Evolutionary conservation across 768 basidiomycete species (phyloP), one percentile per base, ranked within the genome.

Genomic region (Imleria badia): DNA sequence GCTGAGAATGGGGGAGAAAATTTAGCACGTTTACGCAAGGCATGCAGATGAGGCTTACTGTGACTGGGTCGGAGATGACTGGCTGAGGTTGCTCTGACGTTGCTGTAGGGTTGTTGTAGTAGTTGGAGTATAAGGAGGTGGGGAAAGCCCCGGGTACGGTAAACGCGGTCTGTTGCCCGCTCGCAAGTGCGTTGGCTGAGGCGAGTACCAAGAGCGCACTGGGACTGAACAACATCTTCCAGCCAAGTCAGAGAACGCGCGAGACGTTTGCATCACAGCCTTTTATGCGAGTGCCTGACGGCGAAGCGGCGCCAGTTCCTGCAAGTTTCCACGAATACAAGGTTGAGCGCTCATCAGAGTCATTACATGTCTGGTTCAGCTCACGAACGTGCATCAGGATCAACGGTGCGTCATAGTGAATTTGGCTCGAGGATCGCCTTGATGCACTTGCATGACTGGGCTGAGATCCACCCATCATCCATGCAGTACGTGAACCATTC

Each of bases 71-170:
- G 14, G 86, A 81, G 35, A 91, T 79, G 54, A 89, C 77, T n/a
- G 88, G 89, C 69, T 91, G 89, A 5, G 83, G 83, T 65, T 91
- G 89, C 1, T 77, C 81, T 13, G 80, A 79, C 3, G 89, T 90
- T 31, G 81, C 84, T 1, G 86, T 89, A 31, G 89, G 87, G 58
- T 79, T 71, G 67, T 89, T 89, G 72, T 84, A 88, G 67, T 89
- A 91, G 48, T 75, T 65, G n/a, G 74, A 64, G 67, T 83, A 91
- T 36, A 78, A 71, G 6, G 84, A 79, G 2, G 86, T 86, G 2
- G 88, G 87, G 66, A 88, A 89, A 4, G 72, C 62, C 29, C 85
- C 86, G 6, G 84, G 79, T 6, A 70, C 85, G 4, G 85, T 81
- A 61, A 79, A 86, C 29, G 22, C 49, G 14, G 66, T 56, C 50